Base-by-base conservation (phyloP, 345 rosid species). In the Acer saccharum region DNA sequence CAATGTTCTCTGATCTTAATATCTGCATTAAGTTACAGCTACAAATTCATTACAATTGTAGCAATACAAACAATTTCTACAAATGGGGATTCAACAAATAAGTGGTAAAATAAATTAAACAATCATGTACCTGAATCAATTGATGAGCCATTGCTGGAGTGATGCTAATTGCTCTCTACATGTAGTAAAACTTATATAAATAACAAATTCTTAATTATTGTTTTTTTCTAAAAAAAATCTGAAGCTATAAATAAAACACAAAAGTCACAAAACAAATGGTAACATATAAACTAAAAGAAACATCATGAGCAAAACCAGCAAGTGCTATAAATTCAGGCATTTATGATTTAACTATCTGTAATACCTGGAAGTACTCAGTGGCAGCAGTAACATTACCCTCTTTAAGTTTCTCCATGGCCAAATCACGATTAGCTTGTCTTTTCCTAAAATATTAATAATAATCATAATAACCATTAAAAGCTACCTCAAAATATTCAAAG, bases 101-200 rank as follows among this genome's bases (percentile, higher is more conserved):
- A 46, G 9, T 9, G 18, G 6, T 21, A 27, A 57, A n/a, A 7
- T 6, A 13, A 25, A 50, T 10, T 7, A 64, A 32, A 13, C 27
- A 65, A 6, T 10, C 54, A 54, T 25, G 44, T 84, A 94, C 97
- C 98, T 91, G 89, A 79, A 95, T 88, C 81, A 95, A 50, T 74
- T 89, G 87, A 80, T 85, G 86, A 61, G 98, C 98, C 93, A 93
- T 91, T 65, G 81, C 80, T 65, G 98, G 93, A 80, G 98, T 93
- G 75, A 95, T 85, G 75, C 81, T 86, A 72, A 95, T 89, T 74
- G 94, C 98, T 86, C 86, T 91, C 98, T 95, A 82, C 87, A 84
- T 1, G 67, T 10, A 21, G 78, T 1, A 52, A 14, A 10, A 81
- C 68, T 52, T 27, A 76, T 69, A 67, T 48, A 66, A 50, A 35